Evolutionary conservation across 345 rosid species (phyloP), one percentile per base, ranked within the genome.

Genomic region (Triadica sebifera): DNA sequence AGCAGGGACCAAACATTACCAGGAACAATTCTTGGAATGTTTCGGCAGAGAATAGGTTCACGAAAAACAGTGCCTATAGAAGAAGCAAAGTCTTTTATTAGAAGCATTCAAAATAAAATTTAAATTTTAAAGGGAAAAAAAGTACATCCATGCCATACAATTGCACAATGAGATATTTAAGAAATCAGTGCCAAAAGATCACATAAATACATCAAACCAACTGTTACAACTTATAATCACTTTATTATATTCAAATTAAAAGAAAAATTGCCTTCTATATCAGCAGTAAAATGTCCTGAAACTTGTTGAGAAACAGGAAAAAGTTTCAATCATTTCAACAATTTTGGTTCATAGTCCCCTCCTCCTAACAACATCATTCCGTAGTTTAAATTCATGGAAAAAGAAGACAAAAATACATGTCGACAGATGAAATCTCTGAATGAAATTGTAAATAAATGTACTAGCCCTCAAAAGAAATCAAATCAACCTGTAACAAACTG

Each of bases 31-130:
- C 93, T 89, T 66, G 98, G 99, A 72, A 95, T 86, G 82, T 95
- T 95, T 70, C 15, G 67, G 82, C 96, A 95, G 70, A 95, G 77
- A 81, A 95, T 95, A 77, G 99, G 99, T 80, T 93, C 99, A 67
- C 97, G 97, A 70, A 95, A 95, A 63, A 93, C 99, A 80, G 97
- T 95, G 73, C 97, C 98, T 95, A 71, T 20, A 81, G 69, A 77
- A 72, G 61, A 13, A 67, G 57, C 24, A 64, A 75, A 77, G 58
- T 25, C 45, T 72, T 64, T 57, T 47, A 78, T 78, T 70, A 79
- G 58, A 78, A 12, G 17, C 70, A 56, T 29, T 20, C 46, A 73
- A 47, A 41, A 49, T 7, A 37, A 49, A 8, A 41, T 8, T 38
- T 17, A 37, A 8, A 19, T 12, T 1, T 7, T 2, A 45, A 56